Evolutionary conservation across 345 rosid species (phyloP).

Genomic region (Raphanus raphanistrum): DNA sequence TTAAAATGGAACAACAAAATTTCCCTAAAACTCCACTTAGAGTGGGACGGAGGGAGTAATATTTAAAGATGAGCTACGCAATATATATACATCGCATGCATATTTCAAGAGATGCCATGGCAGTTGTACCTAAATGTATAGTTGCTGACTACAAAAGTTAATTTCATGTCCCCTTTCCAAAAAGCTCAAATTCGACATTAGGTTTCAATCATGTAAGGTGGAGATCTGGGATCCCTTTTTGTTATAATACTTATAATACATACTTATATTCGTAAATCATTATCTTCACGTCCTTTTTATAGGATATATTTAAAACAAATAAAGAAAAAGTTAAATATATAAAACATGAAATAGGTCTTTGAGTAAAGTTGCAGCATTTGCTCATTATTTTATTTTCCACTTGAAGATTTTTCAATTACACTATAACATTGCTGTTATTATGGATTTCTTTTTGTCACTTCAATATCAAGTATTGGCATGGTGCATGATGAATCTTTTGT

Average conservation of each 20-base stretch:
- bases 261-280: slow-evolving; percentile 24
- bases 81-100: not conserved
- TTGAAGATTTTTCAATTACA: slow-evolving; percentile 38
- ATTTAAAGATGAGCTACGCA: not conserved
- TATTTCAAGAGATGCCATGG: slow-evolving; percentile 11
- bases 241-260: slow-evolving; percentile 3
- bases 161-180: slow-evolving; percentile 31
- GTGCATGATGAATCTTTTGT: slow-evolving; percentile 31
- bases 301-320: too few species aligned
- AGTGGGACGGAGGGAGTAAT: too few species aligned
- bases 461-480: slow-evolving; percentile 39
- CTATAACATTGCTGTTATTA: slow-evolving; percentile 25
- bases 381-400: slow-evolving; percentile 35
- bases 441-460: slow-evolving; percentile 40
- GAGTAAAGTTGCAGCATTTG: slow-evolving; percentile 40
- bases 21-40: too few species aligned
- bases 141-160: slow-evolving; percentile 36
- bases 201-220: slow-evolving; percentile 40
- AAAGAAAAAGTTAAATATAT: too few species aligned
- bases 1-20: too few species aligned
- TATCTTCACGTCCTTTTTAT: slow-evolving; percentile 29
- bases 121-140: slow-evolving; percentile 31
- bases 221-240: slow-evolving; percentile 32
- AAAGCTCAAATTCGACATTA: slow-evolving; percentile 40
- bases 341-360: slow-evolving; percentile 12